Evolutionary conservation across 2,329 filamentous ascomycete genomes (phyloP).

Genomic region (Colletotrichum neosansevieriae): DNA sequence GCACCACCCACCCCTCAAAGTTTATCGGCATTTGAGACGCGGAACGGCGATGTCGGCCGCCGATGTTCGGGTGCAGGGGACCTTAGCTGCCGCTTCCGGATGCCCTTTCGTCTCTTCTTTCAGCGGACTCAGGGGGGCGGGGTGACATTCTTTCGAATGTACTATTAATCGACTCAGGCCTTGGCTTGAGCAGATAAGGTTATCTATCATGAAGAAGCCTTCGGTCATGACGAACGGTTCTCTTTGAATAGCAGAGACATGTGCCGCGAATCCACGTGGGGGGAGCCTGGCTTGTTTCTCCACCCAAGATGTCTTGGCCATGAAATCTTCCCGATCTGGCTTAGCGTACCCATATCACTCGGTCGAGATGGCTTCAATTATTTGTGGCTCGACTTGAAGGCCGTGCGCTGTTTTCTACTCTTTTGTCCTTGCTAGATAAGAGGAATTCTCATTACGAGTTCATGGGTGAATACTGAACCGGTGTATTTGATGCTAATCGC

Average conservation of each 20-base stretch:
- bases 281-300: not conserved
- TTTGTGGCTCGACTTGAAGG: not conserved
- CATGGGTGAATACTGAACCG: too few relatives aligned
- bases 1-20: not conserved
- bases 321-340: conserved; percentile 10
- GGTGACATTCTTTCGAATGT: too few relatives aligned
- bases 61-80: conserved; percentile 1
- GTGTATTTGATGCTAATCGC: too few relatives aligned
- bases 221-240: too few relatives aligned
- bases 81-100: conserved; percentile 12
- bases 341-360: not conserved
- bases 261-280: conserved; percentile 2
- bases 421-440: not conserved
- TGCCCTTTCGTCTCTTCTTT: not conserved
- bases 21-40: conserved; percentile 10
- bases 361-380: conserved; percentile 17
- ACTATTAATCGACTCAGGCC: too few relatives aligned
- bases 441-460: not conserved
- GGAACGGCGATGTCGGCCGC: conserved; percentile 27
- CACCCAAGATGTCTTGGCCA: conserved; percentile 19
- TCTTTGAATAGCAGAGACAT: not conserved
- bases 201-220: too few relatives aligned
- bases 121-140: too few relatives aligned
- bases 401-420: not conserved
- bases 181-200: too few relatives aligned